Base-by-base conservation (phyloP, 164 flowering plant species). In the Paratinospora sagittata region DNA sequence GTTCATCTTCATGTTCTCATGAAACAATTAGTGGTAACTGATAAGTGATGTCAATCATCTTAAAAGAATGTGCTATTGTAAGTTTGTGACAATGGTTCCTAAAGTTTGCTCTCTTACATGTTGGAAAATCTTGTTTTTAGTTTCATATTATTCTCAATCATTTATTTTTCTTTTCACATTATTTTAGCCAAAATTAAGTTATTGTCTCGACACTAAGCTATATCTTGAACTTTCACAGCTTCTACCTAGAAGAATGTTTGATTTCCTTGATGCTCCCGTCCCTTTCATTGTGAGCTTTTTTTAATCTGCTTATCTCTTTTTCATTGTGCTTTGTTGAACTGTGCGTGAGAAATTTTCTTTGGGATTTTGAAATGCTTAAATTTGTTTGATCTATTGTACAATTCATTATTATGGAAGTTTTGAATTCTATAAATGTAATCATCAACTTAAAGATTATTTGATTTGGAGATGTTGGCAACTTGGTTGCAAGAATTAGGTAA, bases 211-310 rank as follows among this genome's bases (percentile, higher is more conserved):
- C 4, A 13, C 26, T 19, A 41, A 8, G 11, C 45, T 52, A 0
- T 43, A 58, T 69, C 27, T 61, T 65, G 60, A 61, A 68, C 66
- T 27, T 71, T 75, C 72, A 47, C 91, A 95, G 98, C 84, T 95
- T 81, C 78, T 95, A 33, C 97, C 98, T 27, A 82, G 71, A 71
- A 85, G 81, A 82, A 89, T 95, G 98, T 75, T 86, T 45, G 98
- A 92, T 70, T 92, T 95, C 86, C 90, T 95, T 71, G 98, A 95
- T 76, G 98, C 98, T 36, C 98, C 98, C 34, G 97, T 95, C 72
- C 98, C 98, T 19, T 92, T 81, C 72, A 81, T 95, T 80, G 98
- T 95, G 81, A 88, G 98, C 86, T 76, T 16, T 52, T 75, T 2
- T 52, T 19, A 1, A 17, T 7, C 23, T 52, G 21, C 2, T 19